Evolutionary conservation across 148 eudicot genomes (phyloP).

Genomic region (Vaccinium darrowii): DNA sequence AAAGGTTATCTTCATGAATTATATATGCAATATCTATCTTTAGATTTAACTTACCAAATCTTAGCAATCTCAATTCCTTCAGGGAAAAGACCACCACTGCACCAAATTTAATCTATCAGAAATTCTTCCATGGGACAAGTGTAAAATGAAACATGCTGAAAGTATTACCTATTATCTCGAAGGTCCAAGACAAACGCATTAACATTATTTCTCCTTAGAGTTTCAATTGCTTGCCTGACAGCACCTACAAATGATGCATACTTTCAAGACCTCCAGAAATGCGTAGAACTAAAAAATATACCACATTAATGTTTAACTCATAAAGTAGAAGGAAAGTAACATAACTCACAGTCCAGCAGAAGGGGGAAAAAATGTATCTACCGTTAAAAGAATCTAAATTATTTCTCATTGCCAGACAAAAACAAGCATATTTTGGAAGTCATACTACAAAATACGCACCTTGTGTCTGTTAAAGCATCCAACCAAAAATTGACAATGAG

Average conservation of each 20-base stretch:
- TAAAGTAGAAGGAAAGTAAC: neutral
- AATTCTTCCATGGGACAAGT: conserved; percentile 7
- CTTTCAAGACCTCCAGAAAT: neutral
- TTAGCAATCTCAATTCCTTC: conserved; percentile 95
- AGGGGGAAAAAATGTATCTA: neutral
- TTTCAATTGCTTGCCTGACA: conserved; percentile 83
- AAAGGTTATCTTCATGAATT: neutral
- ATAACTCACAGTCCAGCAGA: neutral
- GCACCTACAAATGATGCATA: conserved; percentile 50
- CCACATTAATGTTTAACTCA: neutral
- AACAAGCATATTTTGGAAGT: neutral
- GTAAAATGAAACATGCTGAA: conserved; percentile 11
- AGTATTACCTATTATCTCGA: conserved; percentile 88
- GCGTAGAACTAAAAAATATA: neutral
- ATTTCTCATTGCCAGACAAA: neutral
- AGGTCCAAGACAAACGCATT: conserved; percentile 91
- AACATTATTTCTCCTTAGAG: conserved; percentile 73
- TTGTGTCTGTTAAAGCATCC: neutral
- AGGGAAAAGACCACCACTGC: conserved; percentile 99
- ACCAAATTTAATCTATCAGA: conserved; percentile 35
- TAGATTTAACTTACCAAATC: conserved; percentile 67
- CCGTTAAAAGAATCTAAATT: neutral
- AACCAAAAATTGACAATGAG: neutral
- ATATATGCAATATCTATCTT: neutral
- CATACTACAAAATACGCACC: neutral